Percentiles rank a stretch among this genome's conserved stretches.
These are phyloP conservation scores for Elsinoe necatrix DNA, from an alignment of 2,329 filamentous ascomycete species.

Conservation along the genomic window DNA sequence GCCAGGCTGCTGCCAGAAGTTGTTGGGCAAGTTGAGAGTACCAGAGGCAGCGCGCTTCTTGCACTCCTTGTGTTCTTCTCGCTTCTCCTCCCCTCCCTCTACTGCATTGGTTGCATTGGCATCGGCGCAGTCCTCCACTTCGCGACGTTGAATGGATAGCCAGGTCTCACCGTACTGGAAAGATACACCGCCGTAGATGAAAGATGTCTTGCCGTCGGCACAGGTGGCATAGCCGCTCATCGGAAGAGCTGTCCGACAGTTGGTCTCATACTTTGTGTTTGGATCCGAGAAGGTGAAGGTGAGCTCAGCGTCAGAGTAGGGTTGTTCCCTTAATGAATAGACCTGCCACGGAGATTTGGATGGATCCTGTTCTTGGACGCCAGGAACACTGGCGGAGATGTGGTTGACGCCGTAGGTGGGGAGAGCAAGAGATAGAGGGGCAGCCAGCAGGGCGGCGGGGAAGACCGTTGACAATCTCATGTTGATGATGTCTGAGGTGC, in stretches of 20 bases:
- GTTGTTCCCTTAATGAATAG: constrained; percentile 14
- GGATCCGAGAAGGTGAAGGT: constrained; percentile 14
- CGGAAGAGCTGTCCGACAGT: constrained; percentile 10
- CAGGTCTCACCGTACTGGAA: constrained; percentile 15
- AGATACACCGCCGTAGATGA: constrained; percentile 14
- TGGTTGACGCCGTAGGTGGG: constrained; percentile 5
- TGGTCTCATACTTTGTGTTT: constrained; percentile 13
- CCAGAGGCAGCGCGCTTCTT: constrained; percentile 12
- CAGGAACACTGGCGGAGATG: neutral
- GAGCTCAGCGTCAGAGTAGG: constrained; percentile 10
- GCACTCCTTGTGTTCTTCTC: neutral
- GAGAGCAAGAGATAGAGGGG: constrained; percentile 7
- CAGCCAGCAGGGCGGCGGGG: constrained; percentile 7
- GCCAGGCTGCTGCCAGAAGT: constrained; percentile 15
- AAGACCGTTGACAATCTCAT: constrained; percentile 8
- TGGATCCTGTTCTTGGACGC: neutral
- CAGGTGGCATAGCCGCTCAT: constrained; percentile 15
- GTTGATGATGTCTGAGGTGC: constrained; percentile 3
- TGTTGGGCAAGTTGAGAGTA: constrained; percentile 11
- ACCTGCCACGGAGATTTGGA: constrained; percentile 11
- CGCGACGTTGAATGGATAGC: constrained; percentile 13
- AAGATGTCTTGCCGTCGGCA: constrained; percentile 10
- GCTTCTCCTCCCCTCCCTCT: neutral
- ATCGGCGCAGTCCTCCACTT: constrained; percentile 10
- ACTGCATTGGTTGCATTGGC: neutral